Percentiles rank a stretch among this genome's conserved stretches.
Conservation (phyloP, 345 rosid species). For the Sisymbrium irio region DNA sequence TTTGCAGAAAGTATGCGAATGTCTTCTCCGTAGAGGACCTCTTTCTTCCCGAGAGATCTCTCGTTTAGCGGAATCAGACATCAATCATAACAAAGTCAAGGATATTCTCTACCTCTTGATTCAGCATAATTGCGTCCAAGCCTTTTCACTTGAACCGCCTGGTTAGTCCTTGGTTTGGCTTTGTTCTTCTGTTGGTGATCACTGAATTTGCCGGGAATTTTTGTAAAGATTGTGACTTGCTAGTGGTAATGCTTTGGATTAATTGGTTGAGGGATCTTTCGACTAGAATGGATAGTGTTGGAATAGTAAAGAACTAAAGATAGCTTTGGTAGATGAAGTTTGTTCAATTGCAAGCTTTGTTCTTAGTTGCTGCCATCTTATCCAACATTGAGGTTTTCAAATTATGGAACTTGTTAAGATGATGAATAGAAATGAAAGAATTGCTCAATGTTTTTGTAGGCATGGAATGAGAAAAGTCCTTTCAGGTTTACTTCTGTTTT, state of each 20-base stretch:
- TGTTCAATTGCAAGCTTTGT: not conserved
- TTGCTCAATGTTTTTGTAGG: not conserved
- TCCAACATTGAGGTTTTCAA: not conserved
- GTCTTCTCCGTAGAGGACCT: conserved; percentile 68
- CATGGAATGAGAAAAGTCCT: not conserved
- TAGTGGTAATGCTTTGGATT: not conserved
- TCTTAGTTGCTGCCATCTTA: not conserved
- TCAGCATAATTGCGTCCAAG: conserved; percentile 87
- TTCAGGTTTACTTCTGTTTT: not conserved
- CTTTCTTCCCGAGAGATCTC: conserved; percentile 46
- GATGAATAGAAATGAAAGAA: not conserved
- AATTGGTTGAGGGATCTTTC: no score
- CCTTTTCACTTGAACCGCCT: conserved; percentile 50
- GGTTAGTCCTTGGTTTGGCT: conserved; percentile 29
- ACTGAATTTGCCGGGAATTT: no score
- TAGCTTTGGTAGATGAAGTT: not conserved
- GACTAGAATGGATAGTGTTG: not conserved
- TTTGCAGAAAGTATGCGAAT: conserved; percentile 79
- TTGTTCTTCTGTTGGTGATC: no score
- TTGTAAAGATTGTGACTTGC: not conserved
- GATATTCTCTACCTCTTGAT: conserved; percentile 65
- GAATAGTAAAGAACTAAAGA: not conserved
- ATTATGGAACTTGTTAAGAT: not conserved
- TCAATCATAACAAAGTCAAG: conserved; percentile 48
- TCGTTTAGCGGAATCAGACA: conserved; percentile 42